Percentiles rank a stretch among this genome's conserved stretches.
Evolutionary conservation across 768 basidiomycete species (phyloP).

Genomic region (Leccinum olivaceopallidum): DNA sequence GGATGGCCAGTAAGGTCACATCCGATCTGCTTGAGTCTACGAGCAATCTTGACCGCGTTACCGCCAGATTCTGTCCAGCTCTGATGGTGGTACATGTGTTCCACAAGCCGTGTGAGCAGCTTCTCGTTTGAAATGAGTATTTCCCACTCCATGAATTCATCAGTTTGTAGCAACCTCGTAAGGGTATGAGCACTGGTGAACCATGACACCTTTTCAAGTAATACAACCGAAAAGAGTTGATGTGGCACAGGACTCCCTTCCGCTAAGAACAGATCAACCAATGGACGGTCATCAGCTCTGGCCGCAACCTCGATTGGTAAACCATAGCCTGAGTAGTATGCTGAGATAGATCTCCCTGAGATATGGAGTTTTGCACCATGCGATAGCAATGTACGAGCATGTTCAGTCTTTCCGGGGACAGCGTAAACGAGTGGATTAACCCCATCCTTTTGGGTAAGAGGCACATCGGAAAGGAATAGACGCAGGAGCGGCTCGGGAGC

Average conservation of each 20-base stretch:
- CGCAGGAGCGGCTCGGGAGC: background rate
- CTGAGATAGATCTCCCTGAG: accelerated
- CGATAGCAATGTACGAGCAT: background rate
- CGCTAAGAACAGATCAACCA: background rate
- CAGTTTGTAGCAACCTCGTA: background rate
- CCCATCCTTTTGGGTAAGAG: background rate
- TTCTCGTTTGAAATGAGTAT: background rate
- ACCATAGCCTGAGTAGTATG: background rate
- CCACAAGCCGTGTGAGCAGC: background rate
- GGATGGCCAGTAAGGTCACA: background rate
- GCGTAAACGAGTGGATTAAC: background rate
- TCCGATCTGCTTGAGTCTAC: background rate
- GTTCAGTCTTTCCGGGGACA: background rate
- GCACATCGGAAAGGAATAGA: background rate
- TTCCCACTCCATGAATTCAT: background rate
- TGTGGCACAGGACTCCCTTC: background rate
- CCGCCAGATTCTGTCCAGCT: too few species aligned
- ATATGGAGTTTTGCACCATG: background rate
- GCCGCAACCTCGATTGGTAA: background rate
- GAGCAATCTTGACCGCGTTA: background rate
- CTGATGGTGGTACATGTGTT: background rate
- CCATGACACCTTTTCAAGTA: too few species aligned
- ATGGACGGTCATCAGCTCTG: background rate
- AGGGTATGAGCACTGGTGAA: background rate
- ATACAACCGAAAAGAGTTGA: too few species aligned